phyloP scores from a whole-genome alignment of 805 yeast genomes.

The Saccharomycopsis guyanensis region DNA sequence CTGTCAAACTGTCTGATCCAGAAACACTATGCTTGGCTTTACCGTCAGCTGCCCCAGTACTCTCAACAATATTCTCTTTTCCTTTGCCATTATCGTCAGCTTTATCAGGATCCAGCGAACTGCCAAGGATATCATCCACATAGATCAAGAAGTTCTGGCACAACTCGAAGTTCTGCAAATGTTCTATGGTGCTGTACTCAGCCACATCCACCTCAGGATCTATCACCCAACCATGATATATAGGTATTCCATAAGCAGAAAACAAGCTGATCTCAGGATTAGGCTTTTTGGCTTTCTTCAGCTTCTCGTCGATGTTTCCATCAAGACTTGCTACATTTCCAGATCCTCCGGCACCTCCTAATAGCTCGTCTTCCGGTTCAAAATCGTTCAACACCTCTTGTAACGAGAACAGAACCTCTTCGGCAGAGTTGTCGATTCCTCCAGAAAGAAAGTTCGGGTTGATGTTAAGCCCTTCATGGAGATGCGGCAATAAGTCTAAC shows the following conservation, averaged over 20 bases:
- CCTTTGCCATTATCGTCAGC: not conserved
- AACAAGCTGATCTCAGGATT: constrained; percentile 64
- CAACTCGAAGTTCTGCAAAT: constrained; percentile 45
- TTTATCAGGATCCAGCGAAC: too few relatives aligned
- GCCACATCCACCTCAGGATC: constrained; percentile 32
- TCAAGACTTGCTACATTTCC: not conserved
- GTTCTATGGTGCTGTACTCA: constrained; percentile 31
- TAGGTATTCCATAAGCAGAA: constrained; percentile 45
- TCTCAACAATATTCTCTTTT: not conserved
- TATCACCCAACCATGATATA: constrained; percentile 85
- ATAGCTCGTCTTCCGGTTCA: not conserved
- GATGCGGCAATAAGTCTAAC: constrained; percentile 32
- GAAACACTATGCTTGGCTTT: not conserved
- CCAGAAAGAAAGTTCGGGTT: constrained; percentile 36
- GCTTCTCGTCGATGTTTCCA: too few relatives aligned
- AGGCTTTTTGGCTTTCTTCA: constrained; percentile 27
- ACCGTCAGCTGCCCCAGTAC: constrained; percentile 25
- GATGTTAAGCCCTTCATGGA: constrained; percentile 37
- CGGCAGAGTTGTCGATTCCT: constrained; percentile 23
- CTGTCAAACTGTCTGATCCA: not conserved
- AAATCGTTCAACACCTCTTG: not conserved
- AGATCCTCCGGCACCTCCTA: constrained; percentile 19
- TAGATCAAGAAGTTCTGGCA: constrained; percentile 51
- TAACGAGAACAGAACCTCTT: constrained; percentile 3
- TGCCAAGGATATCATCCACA: constrained; percentile 29